Conservation (phyloP, 2,329 filamentous ascomycete species). For the Pestalotiopsis sp. region DNA sequence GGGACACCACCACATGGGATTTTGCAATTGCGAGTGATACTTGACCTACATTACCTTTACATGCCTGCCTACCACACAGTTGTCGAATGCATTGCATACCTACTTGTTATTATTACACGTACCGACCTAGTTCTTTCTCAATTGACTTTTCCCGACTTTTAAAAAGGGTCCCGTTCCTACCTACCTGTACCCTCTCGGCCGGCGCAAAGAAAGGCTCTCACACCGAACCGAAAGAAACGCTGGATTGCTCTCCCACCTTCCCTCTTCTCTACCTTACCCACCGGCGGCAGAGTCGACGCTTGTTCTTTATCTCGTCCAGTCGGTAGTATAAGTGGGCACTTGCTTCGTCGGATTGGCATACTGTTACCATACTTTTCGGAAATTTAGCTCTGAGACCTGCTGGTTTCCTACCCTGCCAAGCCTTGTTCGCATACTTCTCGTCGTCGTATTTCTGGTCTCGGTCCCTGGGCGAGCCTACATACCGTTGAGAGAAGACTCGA, state of each 20-base stretch:
- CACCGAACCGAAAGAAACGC: not conserved
- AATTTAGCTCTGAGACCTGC: not conserved
- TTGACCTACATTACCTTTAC: not conserved
- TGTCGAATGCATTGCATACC: not conserved
- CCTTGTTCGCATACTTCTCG: not conserved
- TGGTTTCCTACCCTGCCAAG: not conserved
- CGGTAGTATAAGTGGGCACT: not conserved
- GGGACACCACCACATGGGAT: not conserved
- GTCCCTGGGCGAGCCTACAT: not conserved
- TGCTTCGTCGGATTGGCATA: not conserved
- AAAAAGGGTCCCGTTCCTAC: not conserved
- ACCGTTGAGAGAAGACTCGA: not conserved
- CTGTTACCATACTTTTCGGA: not conserved
- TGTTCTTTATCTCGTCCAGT: not conserved
- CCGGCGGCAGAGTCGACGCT: not conserved
- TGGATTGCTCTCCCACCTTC: constrained; percentile 1
- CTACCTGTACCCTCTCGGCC: not conserved
- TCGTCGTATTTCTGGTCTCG: not conserved
- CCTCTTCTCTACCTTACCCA: not conserved
- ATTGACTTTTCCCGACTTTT: not conserved
- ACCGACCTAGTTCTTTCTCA: not conserved
- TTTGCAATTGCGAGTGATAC: not conserved
- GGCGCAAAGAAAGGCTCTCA: not conserved
- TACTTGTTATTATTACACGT: not conserved
- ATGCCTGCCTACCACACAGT: too few species aligned